phyloP scores from a whole-genome alignment of 1,139 yeast species.

The Blastobotrys niveus region DNA sequence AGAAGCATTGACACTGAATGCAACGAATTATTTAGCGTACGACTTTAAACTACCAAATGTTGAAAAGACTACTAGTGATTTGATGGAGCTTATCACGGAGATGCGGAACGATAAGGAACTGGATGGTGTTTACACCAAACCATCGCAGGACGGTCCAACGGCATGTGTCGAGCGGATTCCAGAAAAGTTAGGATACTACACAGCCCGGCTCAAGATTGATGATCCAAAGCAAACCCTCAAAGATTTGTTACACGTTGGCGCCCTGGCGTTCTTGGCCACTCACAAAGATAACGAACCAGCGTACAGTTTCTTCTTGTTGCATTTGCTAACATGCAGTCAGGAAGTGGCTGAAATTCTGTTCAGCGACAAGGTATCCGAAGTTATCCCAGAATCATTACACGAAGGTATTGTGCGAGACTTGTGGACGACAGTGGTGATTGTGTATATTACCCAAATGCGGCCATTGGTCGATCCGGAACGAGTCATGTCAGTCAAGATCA shows the following conservation, averaged over 20 bases:
- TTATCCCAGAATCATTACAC: slow-evolving; percentile 20
- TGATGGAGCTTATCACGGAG: slow-evolving; percentile 19
- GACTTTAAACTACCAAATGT: neutral
- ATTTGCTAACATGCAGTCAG: slow-evolving; percentile 30
- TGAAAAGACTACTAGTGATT: slow-evolving; percentile 13
- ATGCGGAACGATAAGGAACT: slow-evolving; percentile 22
- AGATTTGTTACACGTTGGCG: slow-evolving; percentile 23
- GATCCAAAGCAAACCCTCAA: slow-evolving; percentile 21
- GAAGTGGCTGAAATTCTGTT: slow-evolving; percentile 28
- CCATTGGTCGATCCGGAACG: slow-evolving; percentile 23
- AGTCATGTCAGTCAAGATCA: slow-evolving; percentile 14
- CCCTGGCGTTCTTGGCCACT: slow-evolving; percentile 25
- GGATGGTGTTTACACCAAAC: slow-evolving; percentile 15
- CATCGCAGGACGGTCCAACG: slow-evolving; percentile 3
- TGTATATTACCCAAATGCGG: slow-evolving; percentile 25
- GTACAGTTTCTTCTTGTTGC: slow-evolving; percentile 31
- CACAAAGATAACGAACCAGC: slow-evolving; percentile 24
- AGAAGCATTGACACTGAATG: slow-evolving; percentile 29
- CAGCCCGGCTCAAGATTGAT: slow-evolving; percentile 18
- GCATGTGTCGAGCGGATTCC: slow-evolving; percentile 14
- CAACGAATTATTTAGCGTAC: slow-evolving; percentile 11
- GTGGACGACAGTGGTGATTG: slow-evolving; percentile 23
- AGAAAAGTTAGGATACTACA: slow-evolving; percentile 20
- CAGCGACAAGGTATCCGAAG: slow-evolving; percentile 13
- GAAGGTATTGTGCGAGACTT: slow-evolving; percentile 18